phyloP scores from a whole-genome alignment of 2,329 filamentous ascomycete genomes.

The Xylaria hypoxylon region DNA sequence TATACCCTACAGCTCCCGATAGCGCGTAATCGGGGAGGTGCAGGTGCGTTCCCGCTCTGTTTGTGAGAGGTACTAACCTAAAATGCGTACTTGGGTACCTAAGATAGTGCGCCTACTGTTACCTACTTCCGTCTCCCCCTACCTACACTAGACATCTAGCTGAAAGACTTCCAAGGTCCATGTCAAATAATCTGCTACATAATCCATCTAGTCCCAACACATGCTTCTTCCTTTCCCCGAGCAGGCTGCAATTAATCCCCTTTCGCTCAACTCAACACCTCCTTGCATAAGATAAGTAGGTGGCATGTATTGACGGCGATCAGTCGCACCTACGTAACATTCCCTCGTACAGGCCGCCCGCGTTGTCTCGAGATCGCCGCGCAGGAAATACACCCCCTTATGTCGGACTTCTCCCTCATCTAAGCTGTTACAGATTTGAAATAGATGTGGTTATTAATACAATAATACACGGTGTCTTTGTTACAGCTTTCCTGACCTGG shows the following conservation, averaged over 20 bases:
- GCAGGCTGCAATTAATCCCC: not conserved
- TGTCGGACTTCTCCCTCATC: slow-evolving; percentile 12
- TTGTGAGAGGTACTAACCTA: no score
- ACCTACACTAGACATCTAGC: not conserved
- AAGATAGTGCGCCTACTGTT: not conserved
- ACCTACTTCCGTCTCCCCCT: slow-evolving; percentile 17
- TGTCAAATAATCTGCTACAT: slow-evolving; percentile 22
- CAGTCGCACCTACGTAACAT: slow-evolving; percentile 11
- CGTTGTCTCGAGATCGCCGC: slow-evolving; percentile 19
- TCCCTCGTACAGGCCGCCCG: slow-evolving; percentile 13
- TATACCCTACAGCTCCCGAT: no score
- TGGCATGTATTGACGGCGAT: slow-evolving; percentile 16
- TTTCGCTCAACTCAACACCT: slow-evolving; percentile 20
- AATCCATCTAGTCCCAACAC: slow-evolving; percentile 9
- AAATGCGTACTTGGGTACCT: not conserved
- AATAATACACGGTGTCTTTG: slow-evolving; percentile 1
- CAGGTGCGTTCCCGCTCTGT: no score
- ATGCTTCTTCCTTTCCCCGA: slow-evolving; percentile 8
- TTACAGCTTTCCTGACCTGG: slow-evolving; percentile 3
- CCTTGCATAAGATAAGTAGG: slow-evolving; percentile 21
- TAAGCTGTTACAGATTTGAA: slow-evolving; percentile 4
- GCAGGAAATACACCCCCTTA: slow-evolving; percentile 16
- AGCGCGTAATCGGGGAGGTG: no score
- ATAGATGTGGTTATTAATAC: slow-evolving; percentile 21
- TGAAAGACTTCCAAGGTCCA: slow-evolving; percentile 26